phyloP scores from a whole-genome alignment of 805 yeast species.

The Zygotorulaspora danielsina region DNA sequence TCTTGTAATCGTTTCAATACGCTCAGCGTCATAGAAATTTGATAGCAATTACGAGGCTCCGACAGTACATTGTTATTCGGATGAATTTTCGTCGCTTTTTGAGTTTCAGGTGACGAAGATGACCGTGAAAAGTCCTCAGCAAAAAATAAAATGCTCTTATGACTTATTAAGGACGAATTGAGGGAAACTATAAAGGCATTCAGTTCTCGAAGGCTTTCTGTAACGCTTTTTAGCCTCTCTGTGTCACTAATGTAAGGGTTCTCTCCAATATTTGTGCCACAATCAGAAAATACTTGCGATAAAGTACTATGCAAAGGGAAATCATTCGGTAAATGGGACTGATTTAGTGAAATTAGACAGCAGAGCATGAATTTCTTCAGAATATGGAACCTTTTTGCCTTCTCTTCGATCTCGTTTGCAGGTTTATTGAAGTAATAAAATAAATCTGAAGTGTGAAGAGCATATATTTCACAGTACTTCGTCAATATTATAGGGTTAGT shows the following conservation, averaged over 20 bases:
- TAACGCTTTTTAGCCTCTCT: conserved; percentile 7
- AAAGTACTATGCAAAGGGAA: conserved; percentile 5
- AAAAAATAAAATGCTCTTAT: conserved; percentile 2
- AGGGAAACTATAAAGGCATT: conserved; percentile 4
- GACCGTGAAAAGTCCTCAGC: conserved; percentile 2
- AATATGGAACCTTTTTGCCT: conserved; percentile 36
- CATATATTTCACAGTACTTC: conserved; percentile 44
- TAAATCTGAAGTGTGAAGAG: conserved; percentile 33
- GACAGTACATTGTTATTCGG: not conserved
- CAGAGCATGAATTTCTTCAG: conserved; percentile 44
- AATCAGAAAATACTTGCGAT: conserved; percentile 9
- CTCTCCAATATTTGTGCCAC: not conserved
- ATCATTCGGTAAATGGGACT: conserved; percentile 16
- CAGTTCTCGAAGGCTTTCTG: conserved; percentile 8
- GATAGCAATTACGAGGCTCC: not conserved
- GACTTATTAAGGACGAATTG: conserved; percentile 7
- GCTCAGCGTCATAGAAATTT: conserved; percentile 6
- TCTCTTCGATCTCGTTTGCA: conserved; percentile 27
- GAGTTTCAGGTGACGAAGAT: not conserved
- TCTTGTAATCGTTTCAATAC: conserved; percentile 9
- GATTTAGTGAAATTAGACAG: conserved; percentile 37
- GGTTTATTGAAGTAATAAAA: conserved; percentile 23
- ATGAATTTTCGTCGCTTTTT: not conserved
- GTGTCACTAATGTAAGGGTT: not conserved
- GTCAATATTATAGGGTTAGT: conserved; percentile 36